Conservation (phyloP, 2,329 filamentous ascomycete genomes). For the Domatiomyces globalis region DNA sequence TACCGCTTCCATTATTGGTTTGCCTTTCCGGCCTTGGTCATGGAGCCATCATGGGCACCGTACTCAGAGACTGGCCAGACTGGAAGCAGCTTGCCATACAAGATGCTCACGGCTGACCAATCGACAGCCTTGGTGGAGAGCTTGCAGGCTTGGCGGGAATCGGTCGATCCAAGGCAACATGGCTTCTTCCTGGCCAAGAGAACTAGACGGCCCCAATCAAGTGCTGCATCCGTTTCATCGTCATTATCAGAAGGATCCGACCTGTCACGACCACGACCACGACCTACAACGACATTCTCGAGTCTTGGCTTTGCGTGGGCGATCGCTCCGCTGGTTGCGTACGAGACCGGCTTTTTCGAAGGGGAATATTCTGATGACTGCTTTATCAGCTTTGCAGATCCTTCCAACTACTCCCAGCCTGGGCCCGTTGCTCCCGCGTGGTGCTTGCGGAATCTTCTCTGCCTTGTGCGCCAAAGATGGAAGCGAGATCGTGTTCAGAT, state of each 20-base stretch:
- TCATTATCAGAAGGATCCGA: conserved; percentile 22
- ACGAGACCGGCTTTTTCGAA: conserved; percentile 79
- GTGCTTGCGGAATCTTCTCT: conserved; percentile 78
- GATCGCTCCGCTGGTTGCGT: conserved; percentile 59
- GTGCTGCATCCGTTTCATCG: background rate
- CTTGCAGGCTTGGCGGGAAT: conserved; percentile 77
- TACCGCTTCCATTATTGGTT: conserved; percentile 99
- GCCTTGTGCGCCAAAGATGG: conserved; percentile 72
- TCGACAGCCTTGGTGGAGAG: conserved; percentile 65
- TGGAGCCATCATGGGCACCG: conserved; percentile 67
- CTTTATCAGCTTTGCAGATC: conserved; percentile 79
- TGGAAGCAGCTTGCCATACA: conserved; percentile 14
- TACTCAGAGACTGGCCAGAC: conserved; percentile 21
- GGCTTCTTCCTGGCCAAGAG: conserved; percentile 95
- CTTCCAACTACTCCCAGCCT: conserved; percentile 78
- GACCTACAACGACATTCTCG: conserved; percentile 23
- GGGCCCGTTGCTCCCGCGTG: conserved; percentile 92
- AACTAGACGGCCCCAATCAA: conserved; percentile 28
- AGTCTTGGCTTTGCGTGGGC: conserved; percentile 61
- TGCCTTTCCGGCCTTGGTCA: conserved; percentile 84
- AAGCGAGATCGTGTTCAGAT: conserved; percentile 64
- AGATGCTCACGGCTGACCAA: conserved; percentile 49
- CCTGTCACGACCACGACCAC: conserved; percentile 16
- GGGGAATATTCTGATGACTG: conserved; percentile 55
- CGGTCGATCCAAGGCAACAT: conserved; percentile 67